These are phyloP conservation scores for Thielaviopsis ethacetica DNA, from an alignment of 2,329 filamentous ascomycete genomes.

Conservation along the genomic window DNA sequence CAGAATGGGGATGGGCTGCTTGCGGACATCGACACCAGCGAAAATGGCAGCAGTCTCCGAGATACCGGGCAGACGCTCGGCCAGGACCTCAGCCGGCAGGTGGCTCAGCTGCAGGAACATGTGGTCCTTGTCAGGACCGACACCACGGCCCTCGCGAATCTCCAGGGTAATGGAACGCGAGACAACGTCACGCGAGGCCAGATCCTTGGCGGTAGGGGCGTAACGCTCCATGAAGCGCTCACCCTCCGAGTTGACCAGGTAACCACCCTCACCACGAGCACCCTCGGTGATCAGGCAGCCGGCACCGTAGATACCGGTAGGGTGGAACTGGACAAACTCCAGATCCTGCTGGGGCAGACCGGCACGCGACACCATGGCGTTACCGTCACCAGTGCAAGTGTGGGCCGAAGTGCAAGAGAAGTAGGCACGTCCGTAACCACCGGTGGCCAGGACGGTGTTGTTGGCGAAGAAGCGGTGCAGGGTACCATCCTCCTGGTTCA, in stretches of 20 bases:
- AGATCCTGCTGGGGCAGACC: constrained; percentile 98
- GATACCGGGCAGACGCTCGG: constrained; percentile 94
- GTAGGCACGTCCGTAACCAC: constrained; percentile 94
- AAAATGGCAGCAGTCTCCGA: constrained; percentile 98
- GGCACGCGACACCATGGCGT: constrained; percentile 97
- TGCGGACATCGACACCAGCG: constrained; percentile 87
- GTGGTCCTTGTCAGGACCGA: constrained; percentile 93
- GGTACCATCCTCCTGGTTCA: constrained; percentile 97
- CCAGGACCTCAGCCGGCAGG: constrained; percentile 76
- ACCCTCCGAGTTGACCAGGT: constrained; percentile 92
- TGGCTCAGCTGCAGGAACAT: constrained; percentile 97
- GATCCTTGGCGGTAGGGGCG: constrained; percentile 92
- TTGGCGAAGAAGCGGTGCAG: constrained; percentile 93
- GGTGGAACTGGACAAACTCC: constrained; percentile 99
- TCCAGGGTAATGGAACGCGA: constrained; percentile 97
- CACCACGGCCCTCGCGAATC: constrained; percentile 93
- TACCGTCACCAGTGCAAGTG: constrained; percentile 96
- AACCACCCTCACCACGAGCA: constrained; percentile 94
- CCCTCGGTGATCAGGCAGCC: constrained; percentile 97
- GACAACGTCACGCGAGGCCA: constrained; percentile 89
- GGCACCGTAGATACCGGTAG: constrained; percentile 96
- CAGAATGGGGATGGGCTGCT: constrained; percentile 91
- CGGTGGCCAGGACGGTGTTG: constrained; percentile 92
- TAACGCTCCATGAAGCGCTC: constrained; percentile 99
- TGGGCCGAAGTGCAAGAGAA: constrained; percentile 97